phyloP scores from a whole-genome alignment of 495 filamentous ascomycete species.

The Xylaria nigripes region DNA sequence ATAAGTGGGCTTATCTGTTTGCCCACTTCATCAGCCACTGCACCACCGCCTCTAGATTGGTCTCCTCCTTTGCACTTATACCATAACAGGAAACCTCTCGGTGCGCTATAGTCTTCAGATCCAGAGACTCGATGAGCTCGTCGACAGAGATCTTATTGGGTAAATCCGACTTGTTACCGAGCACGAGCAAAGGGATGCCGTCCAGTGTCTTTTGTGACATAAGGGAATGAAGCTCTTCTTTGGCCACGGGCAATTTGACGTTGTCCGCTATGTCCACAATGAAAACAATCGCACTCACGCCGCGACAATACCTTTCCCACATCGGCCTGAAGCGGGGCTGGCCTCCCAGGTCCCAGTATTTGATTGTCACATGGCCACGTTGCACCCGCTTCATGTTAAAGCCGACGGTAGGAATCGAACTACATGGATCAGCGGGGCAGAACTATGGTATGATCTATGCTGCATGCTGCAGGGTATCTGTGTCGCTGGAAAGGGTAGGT shows the following conservation, averaged over 20 bases:
- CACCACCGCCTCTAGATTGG: slow-evolving; percentile 92
- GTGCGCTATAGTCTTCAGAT: slow-evolving; percentile 79
- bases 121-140: slow-evolving; percentile 86
- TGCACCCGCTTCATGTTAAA: slow-evolving; percentile 99
- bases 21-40: slow-evolving; percentile 93
- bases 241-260: slow-evolving; percentile 72
- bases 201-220: slow-evolving; percentile 78
- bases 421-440: slow-evolving; percentile 34
- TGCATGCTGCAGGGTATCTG: background rate
- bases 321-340: slow-evolving; percentile 96
- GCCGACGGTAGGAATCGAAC: slow-evolving; percentile 95
- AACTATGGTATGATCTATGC: slow-evolving; percentile 1
- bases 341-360: slow-evolving; percentile 97
- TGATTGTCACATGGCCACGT: slow-evolving; percentile 96
- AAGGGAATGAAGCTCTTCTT: slow-evolving; percentile 83
- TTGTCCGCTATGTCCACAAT: slow-evolving; percentile 88
- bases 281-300: slow-evolving; percentile 96
- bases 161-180: slow-evolving; percentile 96
- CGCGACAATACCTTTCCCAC: slow-evolving; percentile 98
- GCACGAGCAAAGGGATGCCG: slow-evolving; percentile 88
- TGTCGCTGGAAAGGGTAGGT: slow-evolving; percentile 6
- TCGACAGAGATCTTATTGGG: slow-evolving; percentile 82
- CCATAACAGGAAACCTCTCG: slow-evolving; percentile 98
- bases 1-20: slow-evolving; percentile 40
- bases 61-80: slow-evolving; percentile 97